These are phyloP conservation scores for Agaricus bisporus DNA, from an alignment of 768 basidiomycete genomes.

Conservation along the genomic window DNA sequence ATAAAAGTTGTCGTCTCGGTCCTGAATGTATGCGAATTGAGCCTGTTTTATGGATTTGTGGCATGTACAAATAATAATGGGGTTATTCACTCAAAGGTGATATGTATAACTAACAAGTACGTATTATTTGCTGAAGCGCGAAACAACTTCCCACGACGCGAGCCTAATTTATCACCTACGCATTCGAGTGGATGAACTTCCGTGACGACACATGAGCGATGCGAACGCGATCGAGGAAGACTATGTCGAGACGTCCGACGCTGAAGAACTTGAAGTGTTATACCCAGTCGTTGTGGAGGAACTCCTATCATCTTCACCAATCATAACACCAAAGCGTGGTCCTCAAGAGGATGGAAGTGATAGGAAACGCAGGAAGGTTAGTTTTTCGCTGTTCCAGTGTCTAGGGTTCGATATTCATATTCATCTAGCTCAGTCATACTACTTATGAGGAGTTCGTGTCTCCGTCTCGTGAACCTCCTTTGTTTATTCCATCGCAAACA, in stretches of 20 bases:
- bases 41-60: background rate
- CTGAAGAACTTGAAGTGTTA: conserved; percentile 2
- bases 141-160: background rate
- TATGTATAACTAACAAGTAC: no score
- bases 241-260: conserved; percentile 10
- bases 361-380: conserved; percentile 7
- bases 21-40: background rate
- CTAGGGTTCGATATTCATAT: background rate
- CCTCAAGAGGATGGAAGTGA: background rate
- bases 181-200: background rate
- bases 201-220: background rate
- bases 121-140: background rate
- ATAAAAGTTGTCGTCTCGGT: background rate
- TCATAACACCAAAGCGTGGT: background rate
- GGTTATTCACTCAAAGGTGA: no score
- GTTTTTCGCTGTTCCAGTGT: background rate
- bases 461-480: background rate
- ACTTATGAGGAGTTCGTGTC: background rate
- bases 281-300: background rate
- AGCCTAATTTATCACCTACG: background rate
- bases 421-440: conserved; percentile 3
- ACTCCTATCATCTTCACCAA: background rate
- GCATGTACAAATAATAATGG: no score
- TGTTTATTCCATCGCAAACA: background rate
- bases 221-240: background rate